phyloP scores from a whole-genome alignment of 2,329 filamentous ascomycete species.

The Xylariomycetidae sp. region DNA sequence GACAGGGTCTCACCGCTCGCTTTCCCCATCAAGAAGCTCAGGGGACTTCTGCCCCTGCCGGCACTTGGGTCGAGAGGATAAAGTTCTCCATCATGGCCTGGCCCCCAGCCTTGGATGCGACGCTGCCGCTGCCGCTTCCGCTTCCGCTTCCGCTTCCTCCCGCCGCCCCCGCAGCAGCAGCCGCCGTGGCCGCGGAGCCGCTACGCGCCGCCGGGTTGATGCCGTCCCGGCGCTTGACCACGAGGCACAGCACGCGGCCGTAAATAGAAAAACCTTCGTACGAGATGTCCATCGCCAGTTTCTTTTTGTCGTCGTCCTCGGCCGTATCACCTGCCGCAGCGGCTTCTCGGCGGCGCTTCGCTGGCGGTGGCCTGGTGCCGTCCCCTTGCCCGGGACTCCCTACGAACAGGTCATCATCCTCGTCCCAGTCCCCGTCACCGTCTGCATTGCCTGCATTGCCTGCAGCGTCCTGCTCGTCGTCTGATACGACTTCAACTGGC shows the following conservation, averaged over 20 bases:
- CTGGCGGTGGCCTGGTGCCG: constrained; percentile 35
- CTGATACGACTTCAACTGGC: constrained; percentile 31
- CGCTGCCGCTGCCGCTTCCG: too few species aligned
- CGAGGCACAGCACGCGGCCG: constrained; percentile 83
- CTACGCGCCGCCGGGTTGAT: constrained; percentile 29
- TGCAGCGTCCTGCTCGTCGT: too few species aligned
- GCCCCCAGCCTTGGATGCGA: constrained; percentile 32
- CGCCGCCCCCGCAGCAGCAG: constrained; percentile 21
- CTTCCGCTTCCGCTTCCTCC: constrained; percentile 20
- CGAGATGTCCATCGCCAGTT: constrained; percentile 73
- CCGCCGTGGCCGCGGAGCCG: constrained; percentile 18
- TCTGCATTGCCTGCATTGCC: constrained; percentile 28
- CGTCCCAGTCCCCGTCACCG: constrained; percentile 21
- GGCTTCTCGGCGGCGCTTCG: constrained; percentile 39
- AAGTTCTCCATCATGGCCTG: constrained; percentile 78
- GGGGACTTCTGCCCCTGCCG: constrained; percentile 30
- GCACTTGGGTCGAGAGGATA: constrained; percentile 72
- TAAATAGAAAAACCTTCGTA: constrained; percentile 98
- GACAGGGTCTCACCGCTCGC: constrained; percentile 6
- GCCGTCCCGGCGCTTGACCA: constrained; percentile 70
- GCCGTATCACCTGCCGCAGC: constrained; percentile 25
- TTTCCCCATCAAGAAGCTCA: too few species aligned
- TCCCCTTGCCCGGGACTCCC: constrained; percentile 30
- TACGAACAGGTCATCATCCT: constrained; percentile 26
- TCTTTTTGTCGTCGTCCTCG: constrained; percentile 77